phyloP scores from a whole-genome alignment of 2,329 filamentous ascomycete species.

The Phoma sp. region DNA sequence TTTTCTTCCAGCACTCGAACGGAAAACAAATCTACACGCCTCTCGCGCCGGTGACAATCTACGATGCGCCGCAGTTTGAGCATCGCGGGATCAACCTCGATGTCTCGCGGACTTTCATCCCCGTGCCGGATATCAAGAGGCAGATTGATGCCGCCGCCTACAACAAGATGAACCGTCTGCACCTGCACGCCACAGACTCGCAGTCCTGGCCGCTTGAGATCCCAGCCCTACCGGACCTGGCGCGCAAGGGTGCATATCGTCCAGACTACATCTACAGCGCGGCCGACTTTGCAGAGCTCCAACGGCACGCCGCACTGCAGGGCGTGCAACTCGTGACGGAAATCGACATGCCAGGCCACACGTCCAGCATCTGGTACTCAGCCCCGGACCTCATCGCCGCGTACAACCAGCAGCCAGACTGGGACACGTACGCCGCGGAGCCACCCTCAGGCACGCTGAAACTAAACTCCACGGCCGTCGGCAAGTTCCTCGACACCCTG shows the following conservation, averaged over 20 bases:
- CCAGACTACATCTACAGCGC: slow-evolving; percentile 71
- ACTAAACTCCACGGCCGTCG: slow-evolving; percentile 74
- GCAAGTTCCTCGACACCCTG: slow-evolving; percentile 73
- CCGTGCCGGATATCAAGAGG: slow-evolving; percentile 70
- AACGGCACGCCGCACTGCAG: slow-evolving; percentile 71
- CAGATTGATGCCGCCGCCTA: slow-evolving; percentile 78
- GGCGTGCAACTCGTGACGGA: slow-evolving; percentile 77
- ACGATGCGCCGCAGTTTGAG: slow-evolving; percentile 74
- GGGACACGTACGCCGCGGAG: slow-evolving; percentile 60
- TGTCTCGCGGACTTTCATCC: slow-evolving; percentile 74
- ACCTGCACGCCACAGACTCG: slow-evolving; percentile 81
- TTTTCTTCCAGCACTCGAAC: slow-evolving; percentile 75
- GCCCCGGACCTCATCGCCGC: slow-evolving; percentile 76
- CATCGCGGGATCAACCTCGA: slow-evolving; percentile 85
- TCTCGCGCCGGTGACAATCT: slow-evolving; percentile 72
- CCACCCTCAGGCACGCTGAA: slow-evolving; percentile 70
- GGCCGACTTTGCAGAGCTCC: slow-evolving; percentile 68
- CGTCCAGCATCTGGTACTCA: slow-evolving; percentile 68
- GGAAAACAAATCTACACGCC: slow-evolving; percentile 68
- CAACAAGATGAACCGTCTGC: slow-evolving; percentile 84
- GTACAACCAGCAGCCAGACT: slow-evolving; percentile 61
- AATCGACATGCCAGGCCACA: slow-evolving; percentile 83
- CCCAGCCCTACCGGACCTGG: slow-evolving; percentile 73
- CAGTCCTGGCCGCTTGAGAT: slow-evolving; percentile 88
- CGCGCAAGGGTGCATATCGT: slow-evolving; percentile 75